A percentile compares a stretch with the other conserved stretches of the same genome.
Evolutionary conservation across 73 alveolate species (phyloP).

Genomic region (Durusdinium trenchii): DNA sequence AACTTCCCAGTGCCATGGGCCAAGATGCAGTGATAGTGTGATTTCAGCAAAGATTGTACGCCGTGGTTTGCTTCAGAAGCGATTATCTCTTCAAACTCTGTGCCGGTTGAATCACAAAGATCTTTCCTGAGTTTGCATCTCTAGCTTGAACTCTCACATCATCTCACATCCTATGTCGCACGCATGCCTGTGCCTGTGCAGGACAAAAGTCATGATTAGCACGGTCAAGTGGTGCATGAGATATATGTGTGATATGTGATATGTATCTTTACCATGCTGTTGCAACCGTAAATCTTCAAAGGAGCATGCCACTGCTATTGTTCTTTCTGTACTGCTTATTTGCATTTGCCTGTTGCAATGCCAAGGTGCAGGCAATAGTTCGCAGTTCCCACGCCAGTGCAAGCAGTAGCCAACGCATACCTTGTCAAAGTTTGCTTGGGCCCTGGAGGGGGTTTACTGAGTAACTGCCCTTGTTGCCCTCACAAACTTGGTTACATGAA

Average conservation of each 20-base stretch:
- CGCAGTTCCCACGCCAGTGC: constrained; percentile 22
- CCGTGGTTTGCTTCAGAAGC: constrained; percentile 4
- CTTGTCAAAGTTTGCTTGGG: not conserved
- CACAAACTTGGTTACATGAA: not conserved
- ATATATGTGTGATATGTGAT: no score
- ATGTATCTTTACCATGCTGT: no score
- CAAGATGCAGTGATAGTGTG: not conserved
- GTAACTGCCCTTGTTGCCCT: not conserved
- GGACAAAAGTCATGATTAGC: no score
- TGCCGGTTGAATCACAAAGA: constrained; percentile 16
- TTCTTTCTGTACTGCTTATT: no score
- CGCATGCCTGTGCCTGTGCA: no score
- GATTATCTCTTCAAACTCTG: not conserved
- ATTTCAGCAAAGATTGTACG: not conserved
- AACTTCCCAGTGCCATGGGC: no score
- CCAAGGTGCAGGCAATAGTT: not conserved
- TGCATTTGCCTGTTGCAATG: not conserved
- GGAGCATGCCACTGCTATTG: no score
- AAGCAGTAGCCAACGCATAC: not conserved
- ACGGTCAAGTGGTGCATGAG: no score
- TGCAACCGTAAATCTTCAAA: no score
- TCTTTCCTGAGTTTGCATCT: constrained; percentile 5
- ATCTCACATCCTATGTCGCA: no score
- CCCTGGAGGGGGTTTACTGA: not conserved
- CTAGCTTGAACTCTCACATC: no score